Conservation (phyloP, 139 green algal genomes). For the Chara braunii region DNA sequence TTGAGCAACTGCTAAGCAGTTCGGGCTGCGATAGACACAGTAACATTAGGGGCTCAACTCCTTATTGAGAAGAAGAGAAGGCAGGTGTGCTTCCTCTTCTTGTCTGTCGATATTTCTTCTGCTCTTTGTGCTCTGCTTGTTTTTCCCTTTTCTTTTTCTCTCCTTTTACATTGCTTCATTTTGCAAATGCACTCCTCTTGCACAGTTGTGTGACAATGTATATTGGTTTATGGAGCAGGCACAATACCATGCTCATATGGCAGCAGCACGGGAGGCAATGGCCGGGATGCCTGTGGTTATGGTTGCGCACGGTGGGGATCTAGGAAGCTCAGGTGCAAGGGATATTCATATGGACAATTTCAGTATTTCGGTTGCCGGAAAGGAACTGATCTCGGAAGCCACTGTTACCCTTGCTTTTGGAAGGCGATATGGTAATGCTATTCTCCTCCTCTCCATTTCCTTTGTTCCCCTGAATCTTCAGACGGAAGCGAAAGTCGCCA, state of each 20-base stretch:
- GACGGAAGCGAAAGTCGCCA: too few relatives aligned
- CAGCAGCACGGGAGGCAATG: constrained; percentile 6
- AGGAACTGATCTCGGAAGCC: constrained; percentile 34
- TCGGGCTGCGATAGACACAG: too few relatives aligned
- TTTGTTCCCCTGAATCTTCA: background rate
- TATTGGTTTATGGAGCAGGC: background rate
- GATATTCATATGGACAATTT: constrained; percentile 38
- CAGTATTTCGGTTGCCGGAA: constrained; percentile 32
- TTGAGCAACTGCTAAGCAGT: too few relatives aligned
- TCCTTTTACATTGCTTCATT: background rate
- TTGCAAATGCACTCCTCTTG: background rate
- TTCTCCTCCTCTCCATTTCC: background rate
- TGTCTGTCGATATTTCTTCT: background rate
- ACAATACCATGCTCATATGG: constrained; percentile 28
- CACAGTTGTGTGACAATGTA: background rate
- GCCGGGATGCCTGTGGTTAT: constrained; percentile 10
- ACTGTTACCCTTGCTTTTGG: constrained; percentile 41
- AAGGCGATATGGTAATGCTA: constrained; percentile 28
- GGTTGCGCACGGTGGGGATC: constrained; percentile 18
- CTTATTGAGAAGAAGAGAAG: background rate
- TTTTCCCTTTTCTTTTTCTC: background rate
- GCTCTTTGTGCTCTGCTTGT: background rate
- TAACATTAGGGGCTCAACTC: too few relatives aligned
- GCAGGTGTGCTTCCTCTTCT: background rate
- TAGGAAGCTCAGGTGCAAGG: background rate